Base-by-base conservation (phyloP, 2,329 filamentous ascomycete genomes). In the Graphilbum fragrans region DNA sequence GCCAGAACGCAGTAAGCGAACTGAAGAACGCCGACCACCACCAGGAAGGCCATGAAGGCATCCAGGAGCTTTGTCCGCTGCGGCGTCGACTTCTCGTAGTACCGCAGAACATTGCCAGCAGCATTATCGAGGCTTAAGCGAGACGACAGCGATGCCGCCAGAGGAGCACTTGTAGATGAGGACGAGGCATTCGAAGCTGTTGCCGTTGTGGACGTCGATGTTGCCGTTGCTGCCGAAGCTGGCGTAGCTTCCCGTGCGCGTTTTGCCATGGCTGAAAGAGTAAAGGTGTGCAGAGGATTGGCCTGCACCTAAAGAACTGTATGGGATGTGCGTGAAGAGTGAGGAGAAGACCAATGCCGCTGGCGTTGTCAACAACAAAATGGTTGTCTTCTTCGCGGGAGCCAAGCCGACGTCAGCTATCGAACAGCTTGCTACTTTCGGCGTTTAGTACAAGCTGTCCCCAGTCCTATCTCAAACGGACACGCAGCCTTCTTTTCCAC, bases 31-130 rank as follows among this genome's bases (percentile, higher is more conserved):
- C 87, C 92, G 5, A 94, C 85, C 2, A 80, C 70, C 19, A 92
- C 77, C 45, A 98, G 67, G 60, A 95, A 98, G 4, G 64, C 76
- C 75, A 98, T 80, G 61, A 98, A 98, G 29, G 75, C 74, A 61
- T 98, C 92, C 47, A 96, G 74, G 47, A 98, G 74, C 73, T 94
- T 92, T 37, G 82, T 90, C 48, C 90, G 79, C 70, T 94, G 88
- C 37, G 90, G 80, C 35, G 92, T 98, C 52, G 78, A 72, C 51
- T 81, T 67, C 42, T 80, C 60, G 63, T 98, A 98, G 62, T 86
- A 78, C 52, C 78, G 67, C 73, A 80, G 82, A 51, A 95, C 70
- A 56, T 78, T 79, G 42, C 70, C 53, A 35, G 80, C 66, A 49
- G 93, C 83, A 53, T 80, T 68, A 55, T 68, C 57, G 63, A 37